Base-by-base conservation (phyloP, 306 rosid genomes). In the Nissolia schottii region DNA sequence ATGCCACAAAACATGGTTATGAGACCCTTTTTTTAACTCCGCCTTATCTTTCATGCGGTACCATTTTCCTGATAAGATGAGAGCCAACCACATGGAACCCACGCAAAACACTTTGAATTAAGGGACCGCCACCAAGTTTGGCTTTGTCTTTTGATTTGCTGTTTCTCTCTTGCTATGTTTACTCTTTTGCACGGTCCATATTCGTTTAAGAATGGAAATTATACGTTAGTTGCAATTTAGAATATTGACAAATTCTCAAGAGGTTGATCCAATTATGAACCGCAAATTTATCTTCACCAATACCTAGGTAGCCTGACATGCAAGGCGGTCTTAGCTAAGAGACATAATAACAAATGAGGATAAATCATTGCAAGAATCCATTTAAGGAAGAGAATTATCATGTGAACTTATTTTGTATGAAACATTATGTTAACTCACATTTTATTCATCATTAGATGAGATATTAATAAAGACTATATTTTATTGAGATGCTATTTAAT, bases 91-190 rank as follows among this genome's bases (percentile, higher is more conserved):
- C 81, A 83, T 83, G 83, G 58, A 29, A 74, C 78, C 84, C 79
- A 67, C 70, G 48, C 43, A 58, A 13, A 40, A 37, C 79, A 60
- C 64, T 62, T 73, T 10, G 51, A 60, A 50, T 73, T 76, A 54
- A 40, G 83, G 94, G 95, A 89, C 91, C 91, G 81, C 94, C 87
- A 84, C 85, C 24, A 61, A 32, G 40, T 74, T 68, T 75, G 59
- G 56, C 55, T 41, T 70, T 40, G 13, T 80, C 65, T 54, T 73
- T 57, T 81, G 20, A 72, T 71, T 64, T 65, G 13, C 8, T 34
- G 27, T 37, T 66, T 64, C 6, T 57, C 56, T 18, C n/a, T 72
- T 23, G 14, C 25, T 5, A 60, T 72, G 57, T 64, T 28, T 60
- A 50, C 29, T 25, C 58, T 28, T 19, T 20, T 57, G 9, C 15